Percentiles rank a stretch among this genome's conserved stretches.
These are phyloP conservation scores for Globisporangium viniferum DNA, from an alignment of 352 stramenopile genomes.

Conservation along the genomic window DNA sequence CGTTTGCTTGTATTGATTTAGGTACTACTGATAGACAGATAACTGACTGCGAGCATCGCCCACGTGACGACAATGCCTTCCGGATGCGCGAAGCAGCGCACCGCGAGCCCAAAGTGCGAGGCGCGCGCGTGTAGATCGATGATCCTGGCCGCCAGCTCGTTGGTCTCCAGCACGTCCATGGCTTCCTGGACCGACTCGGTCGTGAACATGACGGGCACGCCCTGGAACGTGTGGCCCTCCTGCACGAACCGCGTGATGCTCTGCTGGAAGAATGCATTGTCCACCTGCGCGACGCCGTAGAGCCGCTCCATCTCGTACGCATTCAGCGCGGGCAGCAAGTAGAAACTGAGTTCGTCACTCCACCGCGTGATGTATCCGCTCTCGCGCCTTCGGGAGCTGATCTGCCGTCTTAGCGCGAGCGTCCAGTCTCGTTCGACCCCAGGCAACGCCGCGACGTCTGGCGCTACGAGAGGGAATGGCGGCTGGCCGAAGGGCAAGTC, in stretches of 20 bases:
- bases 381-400: constrained; percentile 39
- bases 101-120: constrained; percentile 67
- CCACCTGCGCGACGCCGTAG: constrained; percentile 55
- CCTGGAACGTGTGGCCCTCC: constrained; percentile 83
- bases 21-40: constrained; percentile 26
- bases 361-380: constrained; percentile 62
- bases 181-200: constrained; percentile 30
- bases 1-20: not conserved
- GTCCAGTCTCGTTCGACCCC: constrained; percentile 53
- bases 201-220: constrained; percentile 70
- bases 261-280: constrained; percentile 83
- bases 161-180: constrained; percentile 36
- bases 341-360: constrained; percentile 77
- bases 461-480: constrained; percentile 24
- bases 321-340: constrained; percentile 77
- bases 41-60: constrained; percentile 84
- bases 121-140: constrained; percentile 54
- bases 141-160: constrained; percentile 54
- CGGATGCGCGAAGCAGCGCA: constrained; percentile 77
- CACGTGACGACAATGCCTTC: constrained; percentile 66
- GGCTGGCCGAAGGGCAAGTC: constrained; percentile 37
- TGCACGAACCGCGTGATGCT: constrained; percentile 76
- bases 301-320: constrained; percentile 86
- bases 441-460: constrained; percentile 27
- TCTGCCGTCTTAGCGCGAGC: constrained; percentile 27